A percentile compares a stretch with the other conserved stretches of the same genome.
phyloP scores from a whole-genome alignment of 2,329 filamentous ascomycete genomes.

The Cytospora piceae region DNA sequence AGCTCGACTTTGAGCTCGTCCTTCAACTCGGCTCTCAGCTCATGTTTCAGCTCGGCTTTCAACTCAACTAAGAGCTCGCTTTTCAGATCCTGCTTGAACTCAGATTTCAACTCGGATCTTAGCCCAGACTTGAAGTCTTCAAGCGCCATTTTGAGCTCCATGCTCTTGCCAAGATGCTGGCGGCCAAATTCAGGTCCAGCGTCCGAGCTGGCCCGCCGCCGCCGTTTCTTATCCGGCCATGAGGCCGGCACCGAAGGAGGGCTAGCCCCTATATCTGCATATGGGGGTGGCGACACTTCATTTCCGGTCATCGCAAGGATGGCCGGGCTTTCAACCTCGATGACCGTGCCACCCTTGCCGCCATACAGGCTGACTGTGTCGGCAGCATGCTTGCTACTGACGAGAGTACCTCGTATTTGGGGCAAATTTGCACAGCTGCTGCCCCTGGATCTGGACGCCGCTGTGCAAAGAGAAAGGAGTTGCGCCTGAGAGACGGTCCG shows the following conservation, averaged over 20 bases:
- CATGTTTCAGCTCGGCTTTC: slow-evolving; percentile 7
- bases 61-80: neutral
- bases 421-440: neutral
- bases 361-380: slow-evolving; percentile 26
- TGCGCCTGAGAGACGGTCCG: slow-evolving; percentile 8
- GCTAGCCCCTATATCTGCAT: slow-evolving; percentile 11
- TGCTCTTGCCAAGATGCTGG: slow-evolving; percentile 1
- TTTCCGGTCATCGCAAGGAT: neutral
- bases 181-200: neutral
- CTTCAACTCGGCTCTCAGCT: slow-evolving; percentile 8
- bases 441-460: neutral
- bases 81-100: slow-evolving; percentile 11
- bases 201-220: slow-evolving; percentile 10
- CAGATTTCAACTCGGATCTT: slow-evolving; percentile 6
- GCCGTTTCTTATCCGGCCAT: slow-evolving; percentile 11
- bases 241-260: slow-evolving; percentile 6
- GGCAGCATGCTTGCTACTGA: slow-evolving; percentile 19
- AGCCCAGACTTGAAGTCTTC: neutral
- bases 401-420: neutral
- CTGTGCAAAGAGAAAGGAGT: neutral
- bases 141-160: slow-evolving; percentile 5
- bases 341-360: slow-evolving; percentile 23
- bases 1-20: slow-evolving; percentile 4
- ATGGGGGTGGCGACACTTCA: slow-evolving; percentile 8
- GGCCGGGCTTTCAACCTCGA: slow-evolving; percentile 7